These are phyloP conservation scores for Leccinum fuscescens DNA, from an alignment of 1,284 basidiomycete genomes.

Conservation along the genomic window DNA sequence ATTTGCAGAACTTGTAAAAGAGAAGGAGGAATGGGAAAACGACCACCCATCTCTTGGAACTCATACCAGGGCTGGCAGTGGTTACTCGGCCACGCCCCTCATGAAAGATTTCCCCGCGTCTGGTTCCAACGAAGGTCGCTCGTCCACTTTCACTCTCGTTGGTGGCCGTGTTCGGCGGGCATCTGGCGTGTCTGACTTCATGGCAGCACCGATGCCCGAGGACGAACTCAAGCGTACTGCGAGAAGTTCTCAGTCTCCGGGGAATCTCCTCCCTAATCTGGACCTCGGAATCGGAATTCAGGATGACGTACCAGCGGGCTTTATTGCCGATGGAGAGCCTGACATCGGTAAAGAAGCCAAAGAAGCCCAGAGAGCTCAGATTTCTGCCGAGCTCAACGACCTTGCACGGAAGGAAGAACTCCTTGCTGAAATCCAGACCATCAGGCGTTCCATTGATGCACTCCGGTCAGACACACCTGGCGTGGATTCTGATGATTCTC, in stretches of 20 bases:
- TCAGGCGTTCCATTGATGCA: slow-evolving; percentile 73
- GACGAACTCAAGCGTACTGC: slow-evolving; percentile 56
- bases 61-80: slow-evolving; percentile 63
- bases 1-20: slow-evolving; percentile 65
- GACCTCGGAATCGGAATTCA: slow-evolving; percentile 73
- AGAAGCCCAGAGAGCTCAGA: slow-evolving; percentile 38
- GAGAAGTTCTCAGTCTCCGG: slow-evolving; percentile 47
- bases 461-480: slow-evolving; percentile 66
- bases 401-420: slow-evolving; percentile 67
- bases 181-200: slow-evolving; percentile 72
- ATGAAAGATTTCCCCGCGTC: slow-evolving; percentile 60
- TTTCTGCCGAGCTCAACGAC: slow-evolving; percentile 52
- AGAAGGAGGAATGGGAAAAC: slow-evolving; percentile 85
- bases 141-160: slow-evolving; percentile 49
- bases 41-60: slow-evolving; percentile 67
- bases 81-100: slow-evolving; percentile 51
- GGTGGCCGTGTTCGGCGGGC: slow-evolving; percentile 52
- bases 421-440: slow-evolving; percentile 71
- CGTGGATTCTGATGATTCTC: slow-evolving; percentile 48
- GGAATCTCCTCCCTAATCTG: slow-evolving; percentile 62
- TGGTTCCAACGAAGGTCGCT: slow-evolving; percentile 47
- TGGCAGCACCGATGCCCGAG: slow-evolving; percentile 56
- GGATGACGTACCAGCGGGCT: slow-evolving; percentile 66
- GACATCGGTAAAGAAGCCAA: slow-evolving; percentile 35
- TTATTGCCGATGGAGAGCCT: slow-evolving; percentile 46